Evolutionary conservation across 106 monocot species (phyloP).

Genomic region (Hemerocallis citrina): DNA sequence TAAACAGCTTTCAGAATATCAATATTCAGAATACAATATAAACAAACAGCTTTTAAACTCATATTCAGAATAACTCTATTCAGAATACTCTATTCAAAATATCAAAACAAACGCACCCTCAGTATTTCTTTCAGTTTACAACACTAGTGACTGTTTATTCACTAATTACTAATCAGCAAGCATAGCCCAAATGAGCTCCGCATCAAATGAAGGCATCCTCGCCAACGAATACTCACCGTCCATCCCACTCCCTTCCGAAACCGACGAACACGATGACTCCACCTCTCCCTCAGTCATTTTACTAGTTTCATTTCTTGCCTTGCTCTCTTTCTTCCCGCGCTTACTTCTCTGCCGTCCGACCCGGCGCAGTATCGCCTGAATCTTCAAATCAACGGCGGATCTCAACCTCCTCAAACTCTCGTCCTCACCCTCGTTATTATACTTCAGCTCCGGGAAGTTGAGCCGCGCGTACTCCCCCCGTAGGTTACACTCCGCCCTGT

Average conservation of each 20-base stretch:
- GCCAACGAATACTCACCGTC: constrained; percentile 39
- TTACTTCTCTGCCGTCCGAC: constrained; percentile 5
- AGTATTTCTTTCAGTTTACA: too few species aligned
- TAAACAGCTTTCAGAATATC: too few species aligned
- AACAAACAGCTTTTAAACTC: too few species aligned
- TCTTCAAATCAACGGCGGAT: constrained; percentile 66
- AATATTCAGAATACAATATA: too few species aligned
- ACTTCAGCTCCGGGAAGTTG: constrained; percentile 55
- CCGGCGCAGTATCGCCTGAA: constrained; percentile 34
- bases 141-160: too few species aligned
- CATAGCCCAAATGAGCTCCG: constrained; percentile 73
- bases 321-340: neutral
- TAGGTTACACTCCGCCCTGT: constrained; percentile 76
- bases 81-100: too few species aligned
- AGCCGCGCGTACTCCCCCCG: constrained; percentile 81
- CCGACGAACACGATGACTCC: neutral
- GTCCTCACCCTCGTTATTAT: constrained; percentile 7
- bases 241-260: constrained; percentile 3
- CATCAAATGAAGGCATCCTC: constrained; percentile 70
- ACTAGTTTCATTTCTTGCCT: neutral
- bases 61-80: too few species aligned
- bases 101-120: too few species aligned
- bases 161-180: constrained; percentile 18
- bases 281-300: neutral
- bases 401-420: constrained; percentile 29